Percentiles rank a stretch among this genome's conserved stretches.
These are phyloP conservation scores for Nevesoporus exiguus DNA, from an alignment of 768 basidiomycete genomes.

Conservation along the genomic window DNA sequence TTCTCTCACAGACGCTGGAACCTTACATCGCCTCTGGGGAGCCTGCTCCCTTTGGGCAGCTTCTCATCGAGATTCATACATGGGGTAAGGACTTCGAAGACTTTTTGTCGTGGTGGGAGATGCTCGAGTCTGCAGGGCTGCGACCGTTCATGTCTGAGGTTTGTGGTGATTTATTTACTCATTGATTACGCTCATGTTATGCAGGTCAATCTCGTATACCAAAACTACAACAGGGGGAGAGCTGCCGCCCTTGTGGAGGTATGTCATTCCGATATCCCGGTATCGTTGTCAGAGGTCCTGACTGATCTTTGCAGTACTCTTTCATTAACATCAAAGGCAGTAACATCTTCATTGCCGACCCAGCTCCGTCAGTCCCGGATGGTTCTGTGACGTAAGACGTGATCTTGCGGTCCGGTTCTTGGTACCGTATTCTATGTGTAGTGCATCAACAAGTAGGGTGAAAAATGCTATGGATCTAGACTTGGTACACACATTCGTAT, in stretches of 20 bases:
- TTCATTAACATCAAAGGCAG: slow-evolving; percentile 51
- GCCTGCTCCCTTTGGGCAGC: slow-evolving; percentile 46
- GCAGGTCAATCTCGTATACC: slow-evolving; percentile 56
- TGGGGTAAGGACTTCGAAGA: slow-evolving; percentile 36
- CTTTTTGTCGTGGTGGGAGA: slow-evolving; percentile 44
- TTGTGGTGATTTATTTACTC: background rate
- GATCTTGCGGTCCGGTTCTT: background rate
- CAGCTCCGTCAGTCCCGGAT: slow-evolving; percentile 1
- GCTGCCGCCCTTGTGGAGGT: slow-evolving; percentile 51
- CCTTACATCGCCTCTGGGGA: slow-evolving; percentile 35
- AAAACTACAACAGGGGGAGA: slow-evolving; percentile 49
- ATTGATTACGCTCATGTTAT: slow-evolving; percentile 1
- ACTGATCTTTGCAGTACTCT: slow-evolving; percentile 39
- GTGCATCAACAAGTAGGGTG: background rate
- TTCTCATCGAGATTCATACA: slow-evolving; percentile 45
- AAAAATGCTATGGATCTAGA: slow-evolving; percentile 21
- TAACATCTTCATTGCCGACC: slow-evolving; percentile 43
- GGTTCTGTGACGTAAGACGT: slow-evolving; percentile 13
- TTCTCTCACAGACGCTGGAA: slow-evolving; percentile 38
- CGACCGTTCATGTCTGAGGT: slow-evolving; percentile 47
- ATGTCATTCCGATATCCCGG: background rate
- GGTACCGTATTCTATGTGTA: slow-evolving; percentile 4
- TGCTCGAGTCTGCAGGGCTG: slow-evolving; percentile 44
- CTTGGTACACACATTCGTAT: slow-evolving; percentile 11
- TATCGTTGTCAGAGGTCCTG: background rate